phyloP scores from a whole-genome alignment of 495 filamentous ascomycete genomes.

The Antarctomyces pellizariae region DNA sequence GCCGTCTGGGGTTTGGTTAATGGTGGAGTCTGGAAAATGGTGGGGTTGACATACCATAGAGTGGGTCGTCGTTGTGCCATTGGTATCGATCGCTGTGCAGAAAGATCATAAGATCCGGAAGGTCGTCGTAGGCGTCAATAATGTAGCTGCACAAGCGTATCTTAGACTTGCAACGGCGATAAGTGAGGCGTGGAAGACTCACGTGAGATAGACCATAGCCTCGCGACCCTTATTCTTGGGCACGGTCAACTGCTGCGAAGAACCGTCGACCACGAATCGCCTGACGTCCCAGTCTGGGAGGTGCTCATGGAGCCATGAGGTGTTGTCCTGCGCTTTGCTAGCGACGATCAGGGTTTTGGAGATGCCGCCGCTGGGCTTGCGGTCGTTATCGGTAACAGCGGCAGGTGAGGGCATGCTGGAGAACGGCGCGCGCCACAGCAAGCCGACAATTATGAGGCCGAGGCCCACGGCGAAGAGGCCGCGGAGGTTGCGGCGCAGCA shows the following conservation, averaged over 20 bases:
- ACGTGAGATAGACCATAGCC: slow-evolving; percentile 38
- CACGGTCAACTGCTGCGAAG: slow-evolving; percentile 16
- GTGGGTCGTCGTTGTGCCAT: slow-evolving; percentile 39
- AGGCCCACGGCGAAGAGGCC: not conserved
- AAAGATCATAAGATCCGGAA: slow-evolving; percentile 35
- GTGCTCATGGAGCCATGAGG: slow-evolving; percentile 24
- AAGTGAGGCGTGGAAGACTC: slow-evolving; percentile 6
- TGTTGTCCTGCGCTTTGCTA: slow-evolving; percentile 22
- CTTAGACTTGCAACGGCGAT: slow-evolving; percentile 15
- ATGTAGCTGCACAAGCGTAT: slow-evolving; percentile 27
- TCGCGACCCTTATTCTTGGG: slow-evolving; percentile 36
- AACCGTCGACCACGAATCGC: slow-evolving; percentile 26
- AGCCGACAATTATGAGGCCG: not conserved
- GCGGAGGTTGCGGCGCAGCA: not conserved
- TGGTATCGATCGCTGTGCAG: slow-evolving; percentile 35
- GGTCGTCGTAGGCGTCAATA: slow-evolving; percentile 37
- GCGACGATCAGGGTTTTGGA: slow-evolving; percentile 19
- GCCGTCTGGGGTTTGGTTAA: slow-evolving; percentile 21
- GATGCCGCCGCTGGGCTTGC: not conserved
- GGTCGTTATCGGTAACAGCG: not conserved
- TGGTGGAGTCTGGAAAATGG: slow-evolving; percentile 19
- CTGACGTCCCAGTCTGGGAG: slow-evolving; percentile 27
- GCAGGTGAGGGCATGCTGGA: not conserved
- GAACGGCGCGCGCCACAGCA: not conserved
- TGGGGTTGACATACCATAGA: slow-evolving; percentile 23